These are phyloP conservation scores for Thymus quinquecostatus DNA, from an alignment of 257 asterid genomes.

Conservation along the genomic window DNA sequence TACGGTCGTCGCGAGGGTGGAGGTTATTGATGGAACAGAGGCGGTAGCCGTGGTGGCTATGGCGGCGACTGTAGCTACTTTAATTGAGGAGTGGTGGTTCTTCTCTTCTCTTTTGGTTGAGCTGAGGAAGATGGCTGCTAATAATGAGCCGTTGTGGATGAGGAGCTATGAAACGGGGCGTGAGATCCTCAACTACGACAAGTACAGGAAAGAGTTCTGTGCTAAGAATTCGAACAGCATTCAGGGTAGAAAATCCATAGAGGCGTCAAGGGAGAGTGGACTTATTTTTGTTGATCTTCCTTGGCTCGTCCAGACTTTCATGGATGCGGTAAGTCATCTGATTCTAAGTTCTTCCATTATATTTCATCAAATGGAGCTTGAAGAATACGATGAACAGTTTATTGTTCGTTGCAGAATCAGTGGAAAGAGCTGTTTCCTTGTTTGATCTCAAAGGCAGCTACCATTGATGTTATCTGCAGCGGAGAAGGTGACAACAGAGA, in stretches of 20 bases:
- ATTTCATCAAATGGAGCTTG: neutral
- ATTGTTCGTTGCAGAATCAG: constrained; percentile 50
- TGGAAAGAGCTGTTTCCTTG: constrained; percentile 86
- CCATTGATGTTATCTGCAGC: constrained; percentile 58
- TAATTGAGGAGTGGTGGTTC: too few species aligned
- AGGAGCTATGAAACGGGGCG: constrained; percentile 78
- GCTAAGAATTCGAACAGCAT: constrained; percentile 19
- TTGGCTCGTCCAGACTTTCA: constrained; percentile 68
- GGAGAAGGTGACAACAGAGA: constrained; percentile 74
- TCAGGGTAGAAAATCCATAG: constrained; percentile 55
- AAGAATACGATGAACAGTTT: neutral
- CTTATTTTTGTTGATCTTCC: constrained; percentile 60
- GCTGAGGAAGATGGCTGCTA: constrained; percentile 64
- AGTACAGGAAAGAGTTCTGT: constrained; percentile 56
- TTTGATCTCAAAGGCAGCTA: constrained; percentile 71
- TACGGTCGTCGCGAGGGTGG: too few species aligned
- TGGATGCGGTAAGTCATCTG: constrained; percentile 62
- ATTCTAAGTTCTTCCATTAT: neutral
- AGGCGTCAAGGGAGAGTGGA: constrained; percentile 80
- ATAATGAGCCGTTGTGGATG: constrained; percentile 75
- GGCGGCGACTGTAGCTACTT: too few species aligned
- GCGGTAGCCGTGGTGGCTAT: too few species aligned
- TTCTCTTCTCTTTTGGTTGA: constrained; percentile 40
- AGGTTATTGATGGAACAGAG: too few species aligned
- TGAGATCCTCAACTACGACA: constrained; percentile 86